Base-by-base conservation (phyloP, 495 filamentous ascomycete genomes). In the Penicillium cinerascens region DNA sequence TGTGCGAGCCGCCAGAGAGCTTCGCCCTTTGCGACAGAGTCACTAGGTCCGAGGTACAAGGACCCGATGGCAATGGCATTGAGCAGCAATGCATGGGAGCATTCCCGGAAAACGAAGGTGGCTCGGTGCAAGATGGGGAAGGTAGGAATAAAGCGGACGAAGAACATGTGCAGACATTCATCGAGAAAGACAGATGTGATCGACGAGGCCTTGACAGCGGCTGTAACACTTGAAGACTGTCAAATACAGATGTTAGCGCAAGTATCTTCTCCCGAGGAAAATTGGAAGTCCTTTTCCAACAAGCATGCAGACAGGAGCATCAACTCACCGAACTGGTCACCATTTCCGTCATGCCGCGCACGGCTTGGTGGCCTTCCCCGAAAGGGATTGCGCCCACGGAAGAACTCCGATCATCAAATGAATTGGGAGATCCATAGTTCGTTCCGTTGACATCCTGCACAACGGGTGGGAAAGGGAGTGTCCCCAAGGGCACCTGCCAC, bases 61-160 rank as follows among this genome's bases (percentile, higher is more conserved):
- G 76, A 79, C 1, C 76, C 76, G 23, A 79, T 70, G 5, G 76
- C 76, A 48, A 79, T 79, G 7, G 74, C 72, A 58, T 77, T 78
- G 0, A 79, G 54, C 1, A 79, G 58, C 6, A 79, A 55, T 8
- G 76, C 65, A 47, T 76, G 72, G 7, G 71, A 73, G 56, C 74
- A 78, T 49, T 79, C 76, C 33, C 74, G 68, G 42, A 78, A 78
- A 2, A 77, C 68, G 41, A 79, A 79, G 1, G 75, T 79, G 11
- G 73, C 67, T 56, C 70, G 62, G 55, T 79, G 76, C 15, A 79
- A 55, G 20, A 79, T 65, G 4, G 76, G 76, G 23, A 79, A 79
- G 2, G 73, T 77, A 5, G 75, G 73, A 16, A 78, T 77, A 48
- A 78, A 78, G 11, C 71, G 66, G 11, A 69, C 71, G 43, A 78